These are phyloP conservation scores for Saccharomycopsis selenospora DNA, from an alignment of 805 yeast genomes.

Conservation along the genomic window DNA sequence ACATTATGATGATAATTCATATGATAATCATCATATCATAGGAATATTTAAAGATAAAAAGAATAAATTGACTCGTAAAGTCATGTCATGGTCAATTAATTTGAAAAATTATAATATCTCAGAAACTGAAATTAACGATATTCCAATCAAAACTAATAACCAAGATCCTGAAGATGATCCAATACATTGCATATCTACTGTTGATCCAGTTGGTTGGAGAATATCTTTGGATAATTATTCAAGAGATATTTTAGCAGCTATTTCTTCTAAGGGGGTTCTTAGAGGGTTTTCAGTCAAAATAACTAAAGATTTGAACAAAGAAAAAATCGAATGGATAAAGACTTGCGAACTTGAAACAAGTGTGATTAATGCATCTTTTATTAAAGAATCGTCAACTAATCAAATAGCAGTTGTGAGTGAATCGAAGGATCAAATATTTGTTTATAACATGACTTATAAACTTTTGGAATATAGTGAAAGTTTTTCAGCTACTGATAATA, in stretches of 20 bases:
- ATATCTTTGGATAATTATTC: slow-evolving; percentile 29
- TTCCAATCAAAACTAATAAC: slow-evolving; percentile 29
- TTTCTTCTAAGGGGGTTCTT: slow-evolving; percentile 45
- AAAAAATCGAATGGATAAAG: slow-evolving; percentile 45
- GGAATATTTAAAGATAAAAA: slow-evolving; percentile 38
- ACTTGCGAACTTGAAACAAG: slow-evolving; percentile 49
- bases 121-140: slow-evolving; percentile 31
- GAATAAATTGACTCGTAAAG: slow-evolving; percentile 2
- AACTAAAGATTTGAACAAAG: slow-evolving; percentile 18
- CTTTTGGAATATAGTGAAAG: slow-evolving; percentile 56
- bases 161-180: slow-evolving; percentile 27
- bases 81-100: slow-evolving; percentile 38
- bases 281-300: slow-evolving; percentile 40
- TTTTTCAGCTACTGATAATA: slow-evolving; percentile 29
- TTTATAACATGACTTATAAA: slow-evolving; percentile 74
- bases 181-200: slow-evolving; percentile 42
- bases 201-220: slow-evolving; percentile 63
- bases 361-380: slow-evolving; percentile 40
- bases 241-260: slow-evolving; percentile 49
- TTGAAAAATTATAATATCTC: slow-evolving; percentile 24
- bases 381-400: slow-evolving; percentile 69
- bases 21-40: slow-evolving; percentile 39
- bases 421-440: slow-evolving; percentile 42
- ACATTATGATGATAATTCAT: slow-evolving; percentile 15
- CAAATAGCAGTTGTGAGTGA: slow-evolving; percentile 70